Conservation (phyloP, 345 rosid genomes). For the Salix viminalis region DNA sequence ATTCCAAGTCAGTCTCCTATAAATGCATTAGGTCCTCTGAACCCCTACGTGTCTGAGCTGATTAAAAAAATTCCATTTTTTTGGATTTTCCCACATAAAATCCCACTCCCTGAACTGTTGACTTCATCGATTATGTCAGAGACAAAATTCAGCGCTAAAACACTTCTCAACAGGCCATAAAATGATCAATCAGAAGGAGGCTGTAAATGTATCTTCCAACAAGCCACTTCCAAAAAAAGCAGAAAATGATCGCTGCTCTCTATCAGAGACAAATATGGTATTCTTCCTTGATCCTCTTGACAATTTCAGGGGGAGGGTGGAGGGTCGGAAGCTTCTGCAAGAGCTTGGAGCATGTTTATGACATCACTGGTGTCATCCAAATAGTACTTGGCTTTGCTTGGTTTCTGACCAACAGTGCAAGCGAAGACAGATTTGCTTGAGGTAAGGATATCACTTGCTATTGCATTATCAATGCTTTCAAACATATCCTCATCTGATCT, state of each 20-base stretch:
- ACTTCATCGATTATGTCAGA: not conserved
- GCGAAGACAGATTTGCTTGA: conserved; percentile 54
- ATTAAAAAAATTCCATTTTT: not conserved
- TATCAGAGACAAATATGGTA: conserved; percentile 8
- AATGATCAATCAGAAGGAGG: conserved; percentile 6
- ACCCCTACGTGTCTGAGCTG: not conserved
- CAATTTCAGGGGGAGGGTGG: conserved; percentile 32
- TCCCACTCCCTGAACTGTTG: not conserved
- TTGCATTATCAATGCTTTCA: conserved; percentile 46
- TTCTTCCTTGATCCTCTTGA: not conserved
- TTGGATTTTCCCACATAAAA: not conserved
- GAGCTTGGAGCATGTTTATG: conserved; percentile 52
- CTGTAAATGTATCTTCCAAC: conserved; percentile 1
- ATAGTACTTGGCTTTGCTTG: conserved; percentile 94
- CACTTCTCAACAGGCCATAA: conserved; percentile 15
- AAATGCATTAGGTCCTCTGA: not conserved
- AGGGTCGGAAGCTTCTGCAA: conserved; percentile 56
- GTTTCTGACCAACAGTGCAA: conserved; percentile 93
- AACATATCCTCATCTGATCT: conserved; percentile 81
- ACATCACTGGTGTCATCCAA: conserved; percentile 62
- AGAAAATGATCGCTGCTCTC: conserved; percentile 20
- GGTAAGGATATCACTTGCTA: conserved; percentile 35
- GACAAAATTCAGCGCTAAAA: conserved; percentile 9
- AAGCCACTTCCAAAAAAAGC: conserved; percentile 9
- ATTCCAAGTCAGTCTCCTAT: conserved; percentile 9